phyloP scores from a whole-genome alignment of 2,329 filamentous ascomycete species.

The Rhynchosporium graminicola region DNA sequence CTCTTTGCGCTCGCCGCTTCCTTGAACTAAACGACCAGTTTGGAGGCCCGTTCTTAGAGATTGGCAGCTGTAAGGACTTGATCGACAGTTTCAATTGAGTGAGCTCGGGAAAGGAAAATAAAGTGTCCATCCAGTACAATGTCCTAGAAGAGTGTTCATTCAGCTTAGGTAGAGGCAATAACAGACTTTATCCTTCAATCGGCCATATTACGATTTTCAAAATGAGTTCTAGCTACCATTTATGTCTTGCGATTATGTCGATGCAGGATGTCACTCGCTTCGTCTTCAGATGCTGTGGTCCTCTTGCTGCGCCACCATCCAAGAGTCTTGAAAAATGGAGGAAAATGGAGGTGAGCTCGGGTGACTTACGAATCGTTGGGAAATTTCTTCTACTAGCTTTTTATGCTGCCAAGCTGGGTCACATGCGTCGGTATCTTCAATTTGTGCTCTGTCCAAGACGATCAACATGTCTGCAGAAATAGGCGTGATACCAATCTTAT shows the following conservation, averaged over 20 bases:
- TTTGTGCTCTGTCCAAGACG: not conserved
- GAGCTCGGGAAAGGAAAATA: not conserved
- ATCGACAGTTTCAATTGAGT: not conserved
- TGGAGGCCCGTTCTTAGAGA: not conserved
- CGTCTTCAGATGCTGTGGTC: constrained; percentile 1
- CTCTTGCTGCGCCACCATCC: constrained; percentile 25
- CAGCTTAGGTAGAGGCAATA: constrained; percentile 19
- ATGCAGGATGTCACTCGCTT: constrained; percentile 13
- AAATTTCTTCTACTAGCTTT: constrained; percentile 1
- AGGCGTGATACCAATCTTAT: not conserved
- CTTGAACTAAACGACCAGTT: not conserved
- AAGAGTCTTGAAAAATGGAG: constrained; percentile 10
- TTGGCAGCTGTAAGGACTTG: not conserved
- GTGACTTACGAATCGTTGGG: constrained; percentile 24
- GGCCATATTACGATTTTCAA: constrained; percentile 24
- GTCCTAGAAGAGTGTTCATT: constrained; percentile 23
- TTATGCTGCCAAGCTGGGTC: not conserved
- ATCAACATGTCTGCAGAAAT: not conserved
- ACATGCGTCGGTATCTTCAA: not conserved
- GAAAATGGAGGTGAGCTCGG: constrained; percentile 4
- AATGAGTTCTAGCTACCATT: constrained; percentile 4
- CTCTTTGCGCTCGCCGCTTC: constrained; percentile 9
- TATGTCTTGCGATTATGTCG: constrained; percentile 12
- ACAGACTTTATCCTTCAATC: constrained; percentile 16
- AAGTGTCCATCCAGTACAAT: not conserved